A percentile compares a stretch with the other conserved stretches of the same genome.
Conservation (phyloP, 2,329 filamentous ascomycete genomes). For the Penicillium sp. region DNA sequence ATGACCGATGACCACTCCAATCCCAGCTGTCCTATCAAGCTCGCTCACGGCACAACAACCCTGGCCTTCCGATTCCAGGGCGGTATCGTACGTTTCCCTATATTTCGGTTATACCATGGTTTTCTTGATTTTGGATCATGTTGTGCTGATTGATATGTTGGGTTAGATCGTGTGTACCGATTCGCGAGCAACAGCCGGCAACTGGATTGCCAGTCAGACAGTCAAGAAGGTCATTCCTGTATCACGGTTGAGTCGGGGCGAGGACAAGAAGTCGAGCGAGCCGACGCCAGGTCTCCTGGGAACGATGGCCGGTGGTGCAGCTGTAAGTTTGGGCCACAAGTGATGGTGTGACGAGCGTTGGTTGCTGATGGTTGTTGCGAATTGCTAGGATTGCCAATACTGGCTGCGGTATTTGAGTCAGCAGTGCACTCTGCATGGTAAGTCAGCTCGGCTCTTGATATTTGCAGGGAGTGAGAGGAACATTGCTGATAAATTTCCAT, state of each 20-base stretch:
- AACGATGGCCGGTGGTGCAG: conserved; percentile 97
- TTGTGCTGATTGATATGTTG: neutral
- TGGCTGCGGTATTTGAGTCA: conserved; percentile 98
- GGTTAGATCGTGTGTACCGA: conserved; percentile 86
- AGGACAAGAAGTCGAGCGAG: conserved; percentile 35
- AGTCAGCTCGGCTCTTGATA: conserved; percentile 5
- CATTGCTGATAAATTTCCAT: conserved; percentile 1
- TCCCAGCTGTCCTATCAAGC: conserved; percentile 97
- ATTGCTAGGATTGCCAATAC: conserved; percentile 85
- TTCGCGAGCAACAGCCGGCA: conserved; percentile 92
- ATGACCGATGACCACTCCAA: conserved; percentile 97
- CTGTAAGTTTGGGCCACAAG: conserved; percentile 53
- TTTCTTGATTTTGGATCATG: neutral
- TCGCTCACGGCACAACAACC: conserved; percentile 97
- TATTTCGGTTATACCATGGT: neutral
- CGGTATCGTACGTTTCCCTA: conserved; percentile 61
- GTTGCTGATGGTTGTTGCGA: conserved; percentile 12
- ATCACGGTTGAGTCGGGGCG: conserved; percentile 40
- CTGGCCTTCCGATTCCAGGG: conserved; percentile 97
- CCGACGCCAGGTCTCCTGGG: conserved; percentile 65
- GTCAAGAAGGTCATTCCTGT: conserved; percentile 94
- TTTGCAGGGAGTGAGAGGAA: neutral
- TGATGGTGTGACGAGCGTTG: neutral
- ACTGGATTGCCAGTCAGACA: conserved; percentile 99
- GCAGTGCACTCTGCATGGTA: conserved; percentile 92